phyloP scores from a whole-genome alignment of 106 monocot species.

The Gastrodia elata region DNA sequence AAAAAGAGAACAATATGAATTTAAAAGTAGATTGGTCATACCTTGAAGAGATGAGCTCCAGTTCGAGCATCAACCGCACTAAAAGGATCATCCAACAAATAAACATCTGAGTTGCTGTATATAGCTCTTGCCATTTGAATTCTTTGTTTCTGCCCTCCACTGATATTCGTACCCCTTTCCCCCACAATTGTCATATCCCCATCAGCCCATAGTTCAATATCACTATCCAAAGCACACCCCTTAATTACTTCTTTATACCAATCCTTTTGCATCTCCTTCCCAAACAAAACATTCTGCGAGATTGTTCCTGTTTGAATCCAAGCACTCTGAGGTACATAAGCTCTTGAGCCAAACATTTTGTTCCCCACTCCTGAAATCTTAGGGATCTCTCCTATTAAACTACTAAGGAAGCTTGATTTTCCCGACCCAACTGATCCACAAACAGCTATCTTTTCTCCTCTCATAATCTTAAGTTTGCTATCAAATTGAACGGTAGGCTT shows the following conservation, averaged over 20 bases:
- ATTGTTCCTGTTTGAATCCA: slow-evolving; percentile 83
- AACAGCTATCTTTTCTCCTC: slow-evolving; percentile 59
- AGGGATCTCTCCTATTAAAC: slow-evolving; percentile 65
- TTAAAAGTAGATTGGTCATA: slow-evolving; percentile 5
- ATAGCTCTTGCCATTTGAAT: slow-evolving; percentile 86
- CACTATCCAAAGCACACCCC: slow-evolving; percentile 66
- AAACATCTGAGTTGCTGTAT: slow-evolving; percentile 59
- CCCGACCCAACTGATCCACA: slow-evolving; percentile 81
- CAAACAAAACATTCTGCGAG: slow-evolving; percentile 72
- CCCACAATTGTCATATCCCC: slow-evolving; percentile 66
- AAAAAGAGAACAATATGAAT: not conserved
- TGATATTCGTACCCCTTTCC: slow-evolving; percentile 72
- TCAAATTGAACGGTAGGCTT: slow-evolving; percentile 41
- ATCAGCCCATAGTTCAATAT: slow-evolving; percentile 39
- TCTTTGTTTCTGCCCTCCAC: slow-evolving; percentile 93
- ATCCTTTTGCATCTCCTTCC: slow-evolving; percentile 42
- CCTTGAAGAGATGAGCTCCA: slow-evolving; percentile 74
- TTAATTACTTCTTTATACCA: slow-evolving; percentile 51
- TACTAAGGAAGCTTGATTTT: slow-evolving; percentile 67
- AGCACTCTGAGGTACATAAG: slow-evolving; percentile 72
- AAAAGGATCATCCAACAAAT: slow-evolving; percentile 81
- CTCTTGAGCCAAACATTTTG: slow-evolving; percentile 40
- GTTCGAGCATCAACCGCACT: slow-evolving; percentile 97
- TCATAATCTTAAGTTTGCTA: slow-evolving; percentile 34
- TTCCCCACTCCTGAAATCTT: slow-evolving; percentile 23